phyloP scores from a whole-genome alignment of 371 early-diverging fungal genomes.

The Lichtheimia ornata region DNA sequence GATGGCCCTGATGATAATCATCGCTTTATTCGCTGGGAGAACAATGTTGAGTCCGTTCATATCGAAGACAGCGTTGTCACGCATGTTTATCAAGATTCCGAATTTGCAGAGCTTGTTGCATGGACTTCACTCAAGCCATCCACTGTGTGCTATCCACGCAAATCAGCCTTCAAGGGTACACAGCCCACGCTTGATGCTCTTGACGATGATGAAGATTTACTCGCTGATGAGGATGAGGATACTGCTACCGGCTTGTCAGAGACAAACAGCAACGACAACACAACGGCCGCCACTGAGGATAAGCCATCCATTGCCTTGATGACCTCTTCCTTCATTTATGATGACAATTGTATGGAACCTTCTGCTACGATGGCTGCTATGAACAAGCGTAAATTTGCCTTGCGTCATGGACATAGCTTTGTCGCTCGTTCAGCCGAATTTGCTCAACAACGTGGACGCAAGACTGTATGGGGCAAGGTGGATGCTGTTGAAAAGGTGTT shows the following conservation, averaged over 20 bases:
- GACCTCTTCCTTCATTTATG: constrained; percentile 62
- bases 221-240: constrained; percentile 7
- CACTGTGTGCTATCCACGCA: constrained; percentile 21
- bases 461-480: constrained; percentile 65
- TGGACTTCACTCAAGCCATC: constrained; percentile 32
- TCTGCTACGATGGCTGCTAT: constrained; percentile 53
- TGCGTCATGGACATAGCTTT: constrained; percentile 60
- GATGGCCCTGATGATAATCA: constrained; percentile 27
- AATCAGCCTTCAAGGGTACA: constrained; percentile 7
- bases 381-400: constrained; percentile 61
- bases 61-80: constrained; percentile 30
- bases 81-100: constrained; percentile 41
- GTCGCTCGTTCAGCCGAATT: constrained; percentile 62
- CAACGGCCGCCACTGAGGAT: constrained; percentile 1
- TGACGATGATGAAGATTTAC: constrained; percentile 13
- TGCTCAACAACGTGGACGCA: constrained; percentile 56
- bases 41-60: constrained; percentile 42
- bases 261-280: constrained; percentile 1
- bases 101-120: constrained; percentile 28
- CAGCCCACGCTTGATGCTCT: constrained; percentile 19
- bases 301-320: constrained; percentile 46
- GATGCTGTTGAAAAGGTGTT: constrained; percentile 62
- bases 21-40: constrained; percentile 41
- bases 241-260: constrained; percentile 2
- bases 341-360: constrained; percentile 64